Conservation (phyloP, 345 rosid species). For the Trapa incisa region DNA sequence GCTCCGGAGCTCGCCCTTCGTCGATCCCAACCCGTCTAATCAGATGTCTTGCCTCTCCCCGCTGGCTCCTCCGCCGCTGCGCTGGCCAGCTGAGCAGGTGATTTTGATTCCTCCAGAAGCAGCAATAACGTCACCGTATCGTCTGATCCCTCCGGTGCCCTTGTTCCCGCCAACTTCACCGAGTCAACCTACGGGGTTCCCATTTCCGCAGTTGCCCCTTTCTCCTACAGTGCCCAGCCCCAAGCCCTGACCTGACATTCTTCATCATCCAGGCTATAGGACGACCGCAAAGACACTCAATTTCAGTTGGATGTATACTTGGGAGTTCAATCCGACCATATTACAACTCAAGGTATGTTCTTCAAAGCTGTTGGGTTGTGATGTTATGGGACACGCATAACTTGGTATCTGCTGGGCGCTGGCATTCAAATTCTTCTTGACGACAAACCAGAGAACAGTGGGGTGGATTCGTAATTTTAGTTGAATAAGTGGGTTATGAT, state of each 20-base stretch:
- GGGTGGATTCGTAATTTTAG: not conserved
- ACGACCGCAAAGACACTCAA: not conserved
- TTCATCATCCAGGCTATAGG: not conserved
- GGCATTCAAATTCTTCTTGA: not conserved
- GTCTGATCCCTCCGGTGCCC: slow-evolving; percentile 46
- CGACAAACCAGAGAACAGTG: not conserved
- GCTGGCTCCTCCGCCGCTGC: slow-evolving; percentile 46
- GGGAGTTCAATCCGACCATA: not conserved
- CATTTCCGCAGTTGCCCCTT: slow-evolving; percentile 45
- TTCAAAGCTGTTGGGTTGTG: no score
- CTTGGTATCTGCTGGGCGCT: no score
- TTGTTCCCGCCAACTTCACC: slow-evolving; percentile 47
- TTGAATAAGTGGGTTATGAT: not conserved
- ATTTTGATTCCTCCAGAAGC: slow-evolving; percentile 9
- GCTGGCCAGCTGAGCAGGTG: slow-evolving; percentile 29
- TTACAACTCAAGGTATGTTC: not conserved
- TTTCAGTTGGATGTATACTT: not conserved
- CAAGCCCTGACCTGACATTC: slow-evolving; percentile 3
- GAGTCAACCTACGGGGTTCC: slow-evolving; percentile 27
- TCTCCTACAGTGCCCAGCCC: slow-evolving; percentile 70
- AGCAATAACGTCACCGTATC: slow-evolving; percentile 18
- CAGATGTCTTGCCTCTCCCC: slow-evolving; percentile 54
- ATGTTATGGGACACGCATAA: no score
- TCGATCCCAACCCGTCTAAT: slow-evolving; percentile 33
- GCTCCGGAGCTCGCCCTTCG: slow-evolving; percentile 26